These are phyloP conservation scores for Pseudocercospora fuligena DNA, from an alignment of 2,329 filamentous ascomycete genomes.

Conservation along the genomic window DNA sequence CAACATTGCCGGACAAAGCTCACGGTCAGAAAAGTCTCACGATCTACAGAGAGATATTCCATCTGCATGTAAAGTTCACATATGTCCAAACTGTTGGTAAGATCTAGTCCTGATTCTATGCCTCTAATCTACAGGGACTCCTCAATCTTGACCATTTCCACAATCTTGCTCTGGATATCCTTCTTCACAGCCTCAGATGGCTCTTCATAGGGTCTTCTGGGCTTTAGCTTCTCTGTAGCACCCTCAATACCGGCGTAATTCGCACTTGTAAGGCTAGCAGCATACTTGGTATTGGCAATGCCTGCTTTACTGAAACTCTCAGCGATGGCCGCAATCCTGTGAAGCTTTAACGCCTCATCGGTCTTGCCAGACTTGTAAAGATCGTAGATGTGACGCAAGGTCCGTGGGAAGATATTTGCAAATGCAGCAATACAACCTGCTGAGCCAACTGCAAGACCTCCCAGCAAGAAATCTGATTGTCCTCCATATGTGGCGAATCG, in stretches of 20 bases:
- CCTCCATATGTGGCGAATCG: slow-evolving; percentile 72
- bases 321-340: slow-evolving; percentile 63
- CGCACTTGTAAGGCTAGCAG: slow-evolving; percentile 64
- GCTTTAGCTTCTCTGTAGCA: slow-evolving; percentile 62
- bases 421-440: slow-evolving; percentile 64
- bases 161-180: slow-evolving; percentile 48
- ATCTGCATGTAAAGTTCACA: background rate
- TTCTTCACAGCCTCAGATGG: slow-evolving; percentile 51
- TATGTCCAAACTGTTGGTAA: background rate
- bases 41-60: background rate
- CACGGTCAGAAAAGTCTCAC: background rate
- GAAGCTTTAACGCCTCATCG: slow-evolving; percentile 62
- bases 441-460: slow-evolving; percentile 57
- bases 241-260: slow-evolving; percentile 63
- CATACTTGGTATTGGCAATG: slow-evolving; percentile 69
- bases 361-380: slow-evolving; percentile 61
- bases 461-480: slow-evolving; percentile 72
- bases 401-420: slow-evolving; percentile 59
- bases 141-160: slow-evolving; percentile 49
- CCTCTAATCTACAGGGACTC: slow-evolving; percentile 31
- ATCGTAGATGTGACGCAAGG: slow-evolving; percentile 60
- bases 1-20: background rate
- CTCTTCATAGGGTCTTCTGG: slow-evolving; percentile 65
- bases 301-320: slow-evolving; percentile 68
- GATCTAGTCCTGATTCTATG: background rate